A percentile compares a stretch with the other conserved stretches of the same genome.
These are phyloP conservation scores for Hypoxylon sp. DNA, from an alignment of 2,329 filamentous ascomycete species.

Conservation along the genomic window DNA sequence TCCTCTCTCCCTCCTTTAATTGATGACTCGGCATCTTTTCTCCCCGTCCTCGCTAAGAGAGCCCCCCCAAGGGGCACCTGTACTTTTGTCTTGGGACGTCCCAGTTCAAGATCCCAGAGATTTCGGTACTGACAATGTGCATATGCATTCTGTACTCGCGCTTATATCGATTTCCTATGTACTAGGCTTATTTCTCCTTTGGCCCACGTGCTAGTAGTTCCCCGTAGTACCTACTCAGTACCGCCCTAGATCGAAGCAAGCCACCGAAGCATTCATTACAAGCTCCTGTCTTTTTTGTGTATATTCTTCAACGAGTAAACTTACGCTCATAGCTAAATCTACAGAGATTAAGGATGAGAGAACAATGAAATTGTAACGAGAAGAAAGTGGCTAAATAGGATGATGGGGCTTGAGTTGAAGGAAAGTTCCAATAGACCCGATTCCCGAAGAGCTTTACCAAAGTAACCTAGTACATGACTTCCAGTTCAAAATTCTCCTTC, in stretches of 20 bases:
- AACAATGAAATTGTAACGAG: conserved; percentile 32
- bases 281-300: conserved; percentile 20
- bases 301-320: conserved; percentile 22
- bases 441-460: conserved; percentile 15
- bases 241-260: conserved; percentile 42
- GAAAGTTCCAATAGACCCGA: conserved; percentile 16
- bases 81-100: conserved; percentile 29
- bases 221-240: conserved; percentile 27
- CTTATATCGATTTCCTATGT: conserved; percentile 23
- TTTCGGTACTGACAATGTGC: conserved; percentile 38
- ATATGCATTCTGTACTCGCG: conserved; percentile 33
- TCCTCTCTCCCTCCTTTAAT: conserved; percentile 27
- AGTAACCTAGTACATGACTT: not conserved
- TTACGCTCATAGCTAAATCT: not conserved
- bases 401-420: not conserved
- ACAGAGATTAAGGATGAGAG: not conserved
- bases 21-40: conserved; percentile 24
- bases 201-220: conserved; percentile 41
- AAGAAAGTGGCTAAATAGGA: conserved; percentile 11
- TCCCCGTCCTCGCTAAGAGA: not conserved
- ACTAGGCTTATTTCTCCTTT: conserved; percentile 41
- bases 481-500: not conserved
- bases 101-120: conserved; percentile 29
- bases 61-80: conserved; percentile 8
- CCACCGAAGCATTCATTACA: conserved; percentile 33